Percentiles rank a stretch among this genome's conserved stretches.
Evolutionary conservation across 164 flowering plant species (phyloP).

Genomic region (Annona squamosa): DNA sequence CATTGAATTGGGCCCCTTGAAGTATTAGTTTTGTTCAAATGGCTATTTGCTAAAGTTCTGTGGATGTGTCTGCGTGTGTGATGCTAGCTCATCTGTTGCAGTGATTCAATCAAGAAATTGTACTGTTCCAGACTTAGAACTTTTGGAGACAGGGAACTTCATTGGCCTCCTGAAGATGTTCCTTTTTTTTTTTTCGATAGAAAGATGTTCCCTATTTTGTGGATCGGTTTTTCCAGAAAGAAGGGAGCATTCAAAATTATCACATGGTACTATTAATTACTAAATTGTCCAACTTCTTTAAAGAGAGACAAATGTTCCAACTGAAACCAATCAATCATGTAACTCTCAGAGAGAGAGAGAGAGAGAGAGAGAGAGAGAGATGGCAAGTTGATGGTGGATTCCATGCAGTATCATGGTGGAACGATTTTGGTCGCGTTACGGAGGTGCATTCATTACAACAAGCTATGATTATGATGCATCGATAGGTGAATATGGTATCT

Average conservation of each 20-base stretch:
- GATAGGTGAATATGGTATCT: conserved; percentile 91
- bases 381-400: background rate
- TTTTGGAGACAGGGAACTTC: conserved; percentile 82
- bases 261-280: conserved; percentile 61
- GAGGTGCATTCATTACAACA: conserved; percentile 97
- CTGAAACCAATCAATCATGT: too few species aligned
- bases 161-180: conserved; percentile 81
- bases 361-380: too few species aligned
- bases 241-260: conserved; percentile 85
- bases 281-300: background rate
- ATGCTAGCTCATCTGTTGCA: background rate
- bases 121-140: conserved; percentile 69
- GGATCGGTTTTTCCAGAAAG: conserved; percentile 96
- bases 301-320: background rate
- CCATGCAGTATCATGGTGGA: conserved; percentile 88
- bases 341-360: too few species aligned
- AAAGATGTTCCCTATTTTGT: conserved; percentile 60
- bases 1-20: too few species aligned
- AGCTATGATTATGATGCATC: conserved; percentile 99
- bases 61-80: background rate
- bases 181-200: too few species aligned
- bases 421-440: conserved; percentile 98
- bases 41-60: background rate
- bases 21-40: too few species aligned
- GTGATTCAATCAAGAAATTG: conserved; percentile 1